Base-by-base conservation (phyloP, 495 filamentous ascomycete species). In the Aspergillus diversus region DNA sequence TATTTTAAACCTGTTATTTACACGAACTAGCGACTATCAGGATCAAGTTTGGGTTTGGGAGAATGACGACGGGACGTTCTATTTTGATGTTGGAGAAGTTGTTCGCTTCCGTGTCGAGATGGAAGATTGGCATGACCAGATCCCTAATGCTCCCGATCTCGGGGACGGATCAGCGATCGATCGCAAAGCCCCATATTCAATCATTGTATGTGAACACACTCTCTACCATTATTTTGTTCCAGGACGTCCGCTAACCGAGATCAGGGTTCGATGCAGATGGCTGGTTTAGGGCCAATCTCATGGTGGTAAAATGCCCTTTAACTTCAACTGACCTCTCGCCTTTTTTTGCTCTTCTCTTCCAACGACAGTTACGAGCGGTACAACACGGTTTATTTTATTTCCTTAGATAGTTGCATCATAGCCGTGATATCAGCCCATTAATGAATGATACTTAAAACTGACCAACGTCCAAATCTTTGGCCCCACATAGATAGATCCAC, bases 101-200 rank as follows among this genome's bases (percentile, higher is more conserved):
- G 93, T 97, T 8, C 87, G 92, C 13, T 90, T 97, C 69, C 83
- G 90, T 27, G 86, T 98, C 16, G 86, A 93, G 59, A 80, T 85
- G 32, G 95, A 99, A 79, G 80, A 88, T 55, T 99, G 94, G 90
- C 83, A 90, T 46, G 93, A 98, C 69, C 89, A 96, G 73, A 86
- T 88, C 7, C 94, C 94, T 5, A 84, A 84, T 53, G 85, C 82
- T 34, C 87, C 88, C 11, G 80, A 84, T 57, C 79, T 85, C 17
- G 71, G 74, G 1, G 79, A 80, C 39, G 83, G 80, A 48, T 74
- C 80, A 33, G 62, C 78, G 4, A 73, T 78, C 35, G 83, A 86
- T 55, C 75, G 77, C 13, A 83, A 82, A 61, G 80, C 88, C 31
- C 87, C 90, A 9, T 93, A 91, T 76, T 83, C 81, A 21, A 85